Evolutionary conservation across 1,284 basidiomycete genomes (phyloP), one percentile per base, ranked within the genome.

Genomic region (Rhizopogon hawkerae): DNA sequence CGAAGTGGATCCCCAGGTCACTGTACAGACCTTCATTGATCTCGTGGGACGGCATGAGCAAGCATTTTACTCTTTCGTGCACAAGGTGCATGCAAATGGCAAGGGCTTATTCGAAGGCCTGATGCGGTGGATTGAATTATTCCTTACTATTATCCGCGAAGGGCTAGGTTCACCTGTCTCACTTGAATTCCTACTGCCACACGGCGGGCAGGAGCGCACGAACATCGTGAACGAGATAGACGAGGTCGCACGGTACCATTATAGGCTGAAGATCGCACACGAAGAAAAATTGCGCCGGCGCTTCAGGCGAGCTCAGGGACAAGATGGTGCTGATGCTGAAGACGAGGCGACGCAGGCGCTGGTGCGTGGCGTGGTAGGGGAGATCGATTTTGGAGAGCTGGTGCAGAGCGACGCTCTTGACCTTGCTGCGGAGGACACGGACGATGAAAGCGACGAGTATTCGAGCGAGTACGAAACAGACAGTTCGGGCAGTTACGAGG

Each of bases 81-180:
- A 98, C 76, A 96, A 97, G 61, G 96, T 99, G 3, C 96, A 99
- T 64, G 88, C 92, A 36, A 98, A 98, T 66, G 96, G 96, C 37
- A 89, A 94, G 58, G 89, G 86, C 4, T 76, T 99, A 8, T 99
- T 99, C 64, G 90, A 93, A 61, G 82, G 78, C 50, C 81, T 99
- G 52, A 97, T 98, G 91, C 80, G 78, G 46, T 99, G 96, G 96
- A 88, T 97, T 61, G 94, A 98, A 69, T 80, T 91, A 29, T 98
- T 98, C 72, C 77, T 98, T 56, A 89, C 87, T 37, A 82, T 92
- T 52, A 82, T 95, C 46, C 85, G 94, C n/a, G 92, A 94, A 55
- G 93, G 94, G 6, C 69, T 97, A 1, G 81, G 83, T 5, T 69
- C 76, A 38, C 76, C 77, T 2, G 70, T 94, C 58, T 86, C 84